phyloP scores from a whole-genome alignment of 1,139 yeast genomes.

The Groenewaldozyma sp. region DNA sequence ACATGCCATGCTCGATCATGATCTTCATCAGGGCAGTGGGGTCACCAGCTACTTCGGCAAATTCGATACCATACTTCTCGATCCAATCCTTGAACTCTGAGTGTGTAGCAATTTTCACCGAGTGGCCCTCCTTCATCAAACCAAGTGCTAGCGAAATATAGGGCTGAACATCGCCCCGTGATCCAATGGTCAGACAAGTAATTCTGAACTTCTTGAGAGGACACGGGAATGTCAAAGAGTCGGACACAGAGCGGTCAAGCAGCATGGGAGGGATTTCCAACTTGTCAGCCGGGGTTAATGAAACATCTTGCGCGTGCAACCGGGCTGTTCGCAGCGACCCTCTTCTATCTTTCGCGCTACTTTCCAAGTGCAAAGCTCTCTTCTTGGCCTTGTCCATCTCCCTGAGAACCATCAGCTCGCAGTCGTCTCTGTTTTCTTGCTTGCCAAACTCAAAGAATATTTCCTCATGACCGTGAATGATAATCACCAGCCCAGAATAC shows the following conservation, averaged over 20 bases:
- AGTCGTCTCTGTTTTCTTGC: constrained; percentile 62
- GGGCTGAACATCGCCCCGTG: constrained; percentile 95
- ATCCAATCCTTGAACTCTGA: constrained; percentile 73
- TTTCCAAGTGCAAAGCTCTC: constrained; percentile 6
- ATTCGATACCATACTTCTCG: constrained; percentile 52
- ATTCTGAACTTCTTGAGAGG: constrained; percentile 40
- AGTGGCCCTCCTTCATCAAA: constrained; percentile 67
- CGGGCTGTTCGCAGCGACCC: constrained; percentile 22
- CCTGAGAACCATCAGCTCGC: constrained; percentile 45
- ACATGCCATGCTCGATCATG: constrained; percentile 85
- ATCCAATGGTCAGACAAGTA: constrained; percentile 79
- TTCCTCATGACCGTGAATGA: constrained; percentile 67
- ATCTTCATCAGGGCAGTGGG: constrained; percentile 87
- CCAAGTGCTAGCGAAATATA: constrained; percentile 86
- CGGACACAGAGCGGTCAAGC: constrained; percentile 11
- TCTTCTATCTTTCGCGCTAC: constrained; percentile 7
- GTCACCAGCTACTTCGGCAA: constrained; percentile 77
- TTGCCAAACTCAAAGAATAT: constrained; percentile 66
- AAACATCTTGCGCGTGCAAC: constrained; percentile 26
- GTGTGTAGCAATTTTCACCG: constrained; percentile 79
- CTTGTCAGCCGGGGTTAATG: constrained; percentile 11
- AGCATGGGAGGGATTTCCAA: constrained; percentile 23
- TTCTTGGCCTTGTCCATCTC: constrained; percentile 39
- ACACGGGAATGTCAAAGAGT: constrained; percentile 1
- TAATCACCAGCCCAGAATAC: constrained; percentile 59